Conservation (phyloP, 345 rosid genomes). For the Capsella bursapastoris region DNA sequence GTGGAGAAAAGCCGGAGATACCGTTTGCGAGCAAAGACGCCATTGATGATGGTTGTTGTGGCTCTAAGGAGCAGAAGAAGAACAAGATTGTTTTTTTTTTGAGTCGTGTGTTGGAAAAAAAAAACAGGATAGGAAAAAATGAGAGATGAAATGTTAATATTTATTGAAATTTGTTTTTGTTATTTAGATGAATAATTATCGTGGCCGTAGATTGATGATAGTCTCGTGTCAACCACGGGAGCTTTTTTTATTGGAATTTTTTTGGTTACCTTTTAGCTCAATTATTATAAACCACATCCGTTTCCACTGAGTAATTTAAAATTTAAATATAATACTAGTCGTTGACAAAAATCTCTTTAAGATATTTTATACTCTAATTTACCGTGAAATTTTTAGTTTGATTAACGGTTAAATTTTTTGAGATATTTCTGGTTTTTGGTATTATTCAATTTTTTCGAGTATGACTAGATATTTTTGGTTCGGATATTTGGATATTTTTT, state of each 20-base stretch:
- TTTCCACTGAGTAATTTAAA: not conserved
- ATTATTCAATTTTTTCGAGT: no score
- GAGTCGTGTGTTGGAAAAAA: conserved; percentile 25
- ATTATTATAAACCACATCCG: conserved; percentile 8
- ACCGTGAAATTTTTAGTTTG: no score
- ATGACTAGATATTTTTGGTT: no score
- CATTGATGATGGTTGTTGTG: conserved; percentile 49
- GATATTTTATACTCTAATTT: no score
- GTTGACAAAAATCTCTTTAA: no score
- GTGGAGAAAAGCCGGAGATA: conserved; percentile 49
- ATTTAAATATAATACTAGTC: no score
- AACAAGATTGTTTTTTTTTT: conserved; percentile 13
- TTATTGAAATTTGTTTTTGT: not conserved
- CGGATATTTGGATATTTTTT: no score
- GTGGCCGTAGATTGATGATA: conserved; percentile 24
- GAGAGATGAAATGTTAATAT: not conserved
- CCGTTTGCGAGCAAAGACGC: conserved; percentile 54
- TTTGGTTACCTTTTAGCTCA: not conserved
- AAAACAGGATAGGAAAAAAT: not conserved
- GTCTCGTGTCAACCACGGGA: conserved; percentile 35
- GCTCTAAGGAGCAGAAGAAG: conserved; percentile 26
- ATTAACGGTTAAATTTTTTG: no score
- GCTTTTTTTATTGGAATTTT: not conserved
- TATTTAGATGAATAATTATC: not conserved
- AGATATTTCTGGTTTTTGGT: no score